These are phyloP conservation scores for Diaporthe sp. DNA, from an alignment of 2,329 filamentous ascomycete species.

Conservation along the genomic window DNA sequence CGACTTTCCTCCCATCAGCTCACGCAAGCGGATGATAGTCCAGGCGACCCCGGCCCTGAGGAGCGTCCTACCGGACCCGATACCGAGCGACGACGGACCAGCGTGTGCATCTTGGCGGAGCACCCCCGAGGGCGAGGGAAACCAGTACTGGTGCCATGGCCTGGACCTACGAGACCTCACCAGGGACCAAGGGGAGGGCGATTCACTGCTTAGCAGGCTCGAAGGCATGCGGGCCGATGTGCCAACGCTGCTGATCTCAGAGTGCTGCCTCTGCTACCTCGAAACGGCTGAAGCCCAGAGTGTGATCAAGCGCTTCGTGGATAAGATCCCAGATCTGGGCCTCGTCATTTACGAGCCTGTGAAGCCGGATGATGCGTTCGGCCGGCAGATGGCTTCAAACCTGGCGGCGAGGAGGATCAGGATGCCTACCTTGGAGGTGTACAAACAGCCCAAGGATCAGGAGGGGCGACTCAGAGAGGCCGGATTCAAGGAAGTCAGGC, in stretches of 20 bases:
- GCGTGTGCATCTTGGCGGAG: constrained; percentile 58
- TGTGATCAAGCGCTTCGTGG: constrained; percentile 76
- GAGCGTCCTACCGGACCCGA: constrained; percentile 54
- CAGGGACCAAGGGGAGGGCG: constrained; percentile 6
- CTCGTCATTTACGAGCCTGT: constrained; percentile 93
- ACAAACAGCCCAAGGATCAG: constrained; percentile 78
- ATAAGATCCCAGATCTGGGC: constrained; percentile 62
- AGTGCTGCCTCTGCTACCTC: constrained; percentile 96
- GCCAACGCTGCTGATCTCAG: constrained; percentile 90
- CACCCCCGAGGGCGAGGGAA: constrained; percentile 53
- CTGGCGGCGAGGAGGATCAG: constrained; percentile 84
- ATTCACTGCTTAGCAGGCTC: constrained; percentile 43
- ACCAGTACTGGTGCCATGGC: constrained; percentile 71
- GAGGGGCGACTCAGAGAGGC: constrained; percentile 74
- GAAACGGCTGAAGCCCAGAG: constrained; percentile 72
- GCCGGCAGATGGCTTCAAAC: constrained; percentile 92
- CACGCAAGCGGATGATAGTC: constrained; percentile 72
- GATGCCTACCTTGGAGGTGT: constrained; percentile 85
- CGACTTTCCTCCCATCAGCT: constrained; percentile 85
- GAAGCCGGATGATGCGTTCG: constrained; percentile 86
- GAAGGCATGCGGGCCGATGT: constrained; percentile 61
- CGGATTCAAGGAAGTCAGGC: constrained; percentile 70
- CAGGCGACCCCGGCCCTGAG: constrained; percentile 61
- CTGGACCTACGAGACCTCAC: constrained; percentile 78
- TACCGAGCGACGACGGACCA: constrained; percentile 29